phyloP scores from a whole-genome alignment of 2,329 filamentous ascomycete species.

The Aureobasidium sp. region DNA sequence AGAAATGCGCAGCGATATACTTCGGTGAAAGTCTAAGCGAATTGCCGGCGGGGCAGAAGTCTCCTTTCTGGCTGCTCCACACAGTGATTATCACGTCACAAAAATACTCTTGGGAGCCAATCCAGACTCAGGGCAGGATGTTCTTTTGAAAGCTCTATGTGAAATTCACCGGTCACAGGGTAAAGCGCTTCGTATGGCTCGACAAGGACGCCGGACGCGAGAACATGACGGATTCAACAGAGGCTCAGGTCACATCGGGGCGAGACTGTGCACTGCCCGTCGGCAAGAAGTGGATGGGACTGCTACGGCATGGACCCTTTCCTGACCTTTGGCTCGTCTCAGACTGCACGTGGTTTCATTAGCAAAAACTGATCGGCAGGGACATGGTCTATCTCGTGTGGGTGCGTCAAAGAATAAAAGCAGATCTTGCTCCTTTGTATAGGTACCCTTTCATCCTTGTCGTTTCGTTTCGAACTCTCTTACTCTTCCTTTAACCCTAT shows the following conservation, averaged over 20 bases:
- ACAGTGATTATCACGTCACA: neutral
- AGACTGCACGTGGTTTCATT: neutral
- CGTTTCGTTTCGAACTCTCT: neutral
- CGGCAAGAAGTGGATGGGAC: neutral
- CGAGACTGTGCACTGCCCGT: neutral
- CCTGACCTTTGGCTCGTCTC: neutral
- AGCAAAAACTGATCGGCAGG: constrained; percentile 4
- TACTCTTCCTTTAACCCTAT: neutral
- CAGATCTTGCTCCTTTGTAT: constrained; percentile 4
- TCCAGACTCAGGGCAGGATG: neutral
- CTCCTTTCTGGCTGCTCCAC: neutral
- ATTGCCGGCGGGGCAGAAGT: neutral
- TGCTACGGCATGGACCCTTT: neutral
- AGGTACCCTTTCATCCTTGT: neutral
- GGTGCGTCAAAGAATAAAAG: neutral
- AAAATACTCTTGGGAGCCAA: neutral
- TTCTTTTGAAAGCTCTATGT: neutral
- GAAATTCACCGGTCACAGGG: too few species aligned
- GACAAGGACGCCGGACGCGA: neutral
- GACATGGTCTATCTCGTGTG: neutral
- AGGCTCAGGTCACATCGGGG: neutral
- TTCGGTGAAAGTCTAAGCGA: neutral
- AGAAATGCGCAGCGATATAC: neutral
- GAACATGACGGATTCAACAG: neutral
- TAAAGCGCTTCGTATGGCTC: neutral